phyloP scores from a whole-genome alignment of 148 eudicot genomes.

The Euryodendron excelsum region DNA sequence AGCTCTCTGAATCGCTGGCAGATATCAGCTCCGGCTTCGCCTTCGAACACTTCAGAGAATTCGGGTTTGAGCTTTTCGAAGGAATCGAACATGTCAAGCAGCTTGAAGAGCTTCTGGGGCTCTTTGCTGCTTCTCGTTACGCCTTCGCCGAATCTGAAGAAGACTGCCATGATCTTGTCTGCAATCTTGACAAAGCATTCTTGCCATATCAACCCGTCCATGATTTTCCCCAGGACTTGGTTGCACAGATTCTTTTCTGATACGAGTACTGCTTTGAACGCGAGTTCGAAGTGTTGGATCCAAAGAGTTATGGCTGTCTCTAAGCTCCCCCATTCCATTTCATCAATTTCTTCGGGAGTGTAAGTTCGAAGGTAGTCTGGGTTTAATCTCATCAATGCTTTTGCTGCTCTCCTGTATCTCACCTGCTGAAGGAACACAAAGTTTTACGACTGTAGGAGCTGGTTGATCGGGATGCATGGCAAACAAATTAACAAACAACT shows the following conservation, averaged over 20 bases:
- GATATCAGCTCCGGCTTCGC: conserved; percentile 44
- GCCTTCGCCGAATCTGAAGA: conserved; percentile 53
- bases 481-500: too few species aligned
- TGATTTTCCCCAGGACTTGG: conserved; percentile 32
- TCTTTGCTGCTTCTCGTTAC: conserved; percentile 47
- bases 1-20: conserved; percentile 40
- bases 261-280: conserved; percentile 37
- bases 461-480: too few species aligned
- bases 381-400: conserved; percentile 44
- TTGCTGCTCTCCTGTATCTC: conserved; percentile 53
- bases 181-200: conserved; percentile 49
- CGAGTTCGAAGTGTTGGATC: conserved; percentile 53
- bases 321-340: conserved; percentile 44
- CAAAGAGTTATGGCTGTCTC: conserved; percentile 47
- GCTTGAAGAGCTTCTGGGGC: conserved; percentile 50
- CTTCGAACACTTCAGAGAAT: conserved; percentile 39
- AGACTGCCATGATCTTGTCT: conserved; percentile 58
- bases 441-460: too few species aligned
- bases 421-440: conserved; percentile 26
- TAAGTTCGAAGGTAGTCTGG: conserved; percentile 47
- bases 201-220: conserved; percentile 45
- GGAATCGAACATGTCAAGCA: conserved; percentile 47
- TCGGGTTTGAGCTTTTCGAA: conserved; percentile 34
- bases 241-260: conserved; percentile 42
- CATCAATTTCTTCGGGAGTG: conserved; percentile 43